A percentile compares a stretch with the other conserved stretches of the same genome.
Evolutionary conservation across 2,329 filamentous ascomycete genomes (phyloP).

Genomic region (Myotisia sp.): DNA sequence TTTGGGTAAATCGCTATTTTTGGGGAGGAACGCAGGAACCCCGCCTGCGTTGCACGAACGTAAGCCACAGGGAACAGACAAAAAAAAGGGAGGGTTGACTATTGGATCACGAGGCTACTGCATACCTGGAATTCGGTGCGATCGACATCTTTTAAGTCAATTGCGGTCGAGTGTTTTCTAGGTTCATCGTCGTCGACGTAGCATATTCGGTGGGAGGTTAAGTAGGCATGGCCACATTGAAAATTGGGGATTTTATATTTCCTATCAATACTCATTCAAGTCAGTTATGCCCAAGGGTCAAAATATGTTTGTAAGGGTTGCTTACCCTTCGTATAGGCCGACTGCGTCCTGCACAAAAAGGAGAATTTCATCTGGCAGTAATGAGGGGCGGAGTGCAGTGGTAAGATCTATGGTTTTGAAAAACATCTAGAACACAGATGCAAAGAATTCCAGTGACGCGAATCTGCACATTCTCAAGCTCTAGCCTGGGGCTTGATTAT

Average conservation of each 20-base stretch:
- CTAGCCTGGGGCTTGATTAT: no score
- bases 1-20: conserved; percentile 87
- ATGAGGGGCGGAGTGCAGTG: conserved; percentile 81
- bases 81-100: conserved; percentile 4
- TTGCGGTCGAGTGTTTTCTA: conserved; percentile 64
- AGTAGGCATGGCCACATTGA: conserved; percentile 89
- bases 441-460: no score
- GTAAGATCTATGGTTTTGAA: conserved; percentile 91
- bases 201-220: conserved; percentile 90
- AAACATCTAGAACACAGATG: conserved; percentile 89
- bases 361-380: conserved; percentile 84
- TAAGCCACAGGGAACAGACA: conserved; percentile 12
- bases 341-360: conserved; percentile 97
- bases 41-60: conserved; percentile 44
- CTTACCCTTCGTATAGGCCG: conserved; percentile 91
- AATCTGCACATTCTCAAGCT: no score
- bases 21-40: conserved; percentile 86
- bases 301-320: conserved; percentile 11
- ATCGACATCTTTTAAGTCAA: conserved; percentile 85
- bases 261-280: conserved; percentile 33
- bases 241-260: conserved; percentile 91
- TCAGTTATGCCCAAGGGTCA: conserved; percentile 1
- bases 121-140: conserved; percentile 74
- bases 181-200: conserved; percentile 86
- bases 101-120: no score